phyloP scores from a whole-genome alignment of 139 green algal species.

The Chlorella sp. region DNA sequence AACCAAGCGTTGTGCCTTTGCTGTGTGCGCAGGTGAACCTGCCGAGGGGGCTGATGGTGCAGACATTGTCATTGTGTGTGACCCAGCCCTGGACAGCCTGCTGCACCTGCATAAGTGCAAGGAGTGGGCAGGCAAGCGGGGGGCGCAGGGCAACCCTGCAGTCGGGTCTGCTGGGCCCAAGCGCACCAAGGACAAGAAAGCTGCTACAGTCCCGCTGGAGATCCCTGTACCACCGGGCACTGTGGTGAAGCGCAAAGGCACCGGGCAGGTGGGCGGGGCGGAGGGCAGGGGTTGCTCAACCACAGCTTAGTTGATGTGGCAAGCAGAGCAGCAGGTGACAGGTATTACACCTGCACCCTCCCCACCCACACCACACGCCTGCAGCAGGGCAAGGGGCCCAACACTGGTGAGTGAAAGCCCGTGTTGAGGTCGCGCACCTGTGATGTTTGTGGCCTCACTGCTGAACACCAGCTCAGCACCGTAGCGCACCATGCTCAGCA shows the following conservation, averaged over 20 bases:
- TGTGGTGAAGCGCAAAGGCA: constrained; percentile 62
- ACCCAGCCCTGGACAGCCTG: constrained; percentile 49
- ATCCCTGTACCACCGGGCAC: constrained; percentile 65
- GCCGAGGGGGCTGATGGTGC: constrained; percentile 57
- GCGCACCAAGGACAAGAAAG: constrained; percentile 35
- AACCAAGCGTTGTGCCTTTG: too few relatives aligned
- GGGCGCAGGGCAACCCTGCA: constrained; percentile 55
- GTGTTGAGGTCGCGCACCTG: too few relatives aligned
- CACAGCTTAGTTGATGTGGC: neutral
- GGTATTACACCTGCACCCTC: neutral
- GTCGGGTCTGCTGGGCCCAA: constrained; percentile 52
- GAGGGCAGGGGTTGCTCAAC: constrained; percentile 2
- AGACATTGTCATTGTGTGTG: constrained; percentile 49
- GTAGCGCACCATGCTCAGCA: constrained; percentile 96
- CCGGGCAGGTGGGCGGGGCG: constrained; percentile 59
- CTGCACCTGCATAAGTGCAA: constrained; percentile 53
- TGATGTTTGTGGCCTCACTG: constrained; percentile 54
- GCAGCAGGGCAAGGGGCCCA: too few relatives aligned
- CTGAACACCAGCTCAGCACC: constrained; percentile 96
- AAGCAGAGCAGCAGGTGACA: neutral
- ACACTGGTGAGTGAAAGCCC: too few relatives aligned
- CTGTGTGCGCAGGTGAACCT: constrained; percentile 43
- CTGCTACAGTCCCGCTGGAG: constrained; percentile 32
- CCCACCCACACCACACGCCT: neutral
- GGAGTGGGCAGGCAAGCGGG: constrained; percentile 15